These are phyloP conservation scores for Sclerotinia sclerotiorum DNA, from an alignment of 2,329 filamentous ascomycete genomes.

Conservation along the genomic window DNA sequence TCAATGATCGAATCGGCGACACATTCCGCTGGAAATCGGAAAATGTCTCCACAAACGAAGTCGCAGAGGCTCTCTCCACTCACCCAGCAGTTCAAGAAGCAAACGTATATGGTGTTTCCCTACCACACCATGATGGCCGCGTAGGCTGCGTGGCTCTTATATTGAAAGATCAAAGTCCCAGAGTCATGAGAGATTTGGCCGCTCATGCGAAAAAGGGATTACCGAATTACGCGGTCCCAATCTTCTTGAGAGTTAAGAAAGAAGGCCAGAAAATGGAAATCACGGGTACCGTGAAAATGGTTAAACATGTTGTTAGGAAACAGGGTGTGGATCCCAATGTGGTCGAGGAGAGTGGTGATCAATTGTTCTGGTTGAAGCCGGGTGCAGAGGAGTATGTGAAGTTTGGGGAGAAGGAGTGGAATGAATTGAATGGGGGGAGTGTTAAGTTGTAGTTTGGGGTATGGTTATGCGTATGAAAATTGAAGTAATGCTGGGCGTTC, in stretches of 20 bases:
- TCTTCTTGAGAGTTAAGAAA: slow-evolving; percentile 70
- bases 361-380: slow-evolving; percentile 58
- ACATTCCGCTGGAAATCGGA: slow-evolving; percentile 81
- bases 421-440: slow-evolving; percentile 61
- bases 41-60: slow-evolving; percentile 80
- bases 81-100: slow-evolving; percentile 70
- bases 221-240: slow-evolving; percentile 72
- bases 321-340: slow-evolving; percentile 71
- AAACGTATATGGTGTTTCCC: slow-evolving; percentile 80
- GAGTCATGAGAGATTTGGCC: slow-evolving; percentile 59
- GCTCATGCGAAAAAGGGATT: slow-evolving; percentile 56
- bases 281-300: slow-evolving; percentile 87
- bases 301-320: slow-evolving; percentile 70
- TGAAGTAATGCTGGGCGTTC: background rate
- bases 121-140: slow-evolving; percentile 80
- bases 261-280: slow-evolving; percentile 52
- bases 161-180: slow-evolving; percentile 49
- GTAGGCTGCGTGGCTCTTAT: slow-evolving; percentile 77
- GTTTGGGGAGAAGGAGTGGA: slow-evolving; percentile 70
- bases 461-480: too few relatives aligned
- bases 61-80: slow-evolving; percentile 69
- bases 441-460: slow-evolving; percentile 49
- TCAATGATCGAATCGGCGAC: slow-evolving; percentile 77
- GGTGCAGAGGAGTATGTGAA: slow-evolving; percentile 63
- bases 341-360: slow-evolving; percentile 44